Conservation (phyloP, 1,139 yeast species). For the Ogataea hybrid region DNA sequence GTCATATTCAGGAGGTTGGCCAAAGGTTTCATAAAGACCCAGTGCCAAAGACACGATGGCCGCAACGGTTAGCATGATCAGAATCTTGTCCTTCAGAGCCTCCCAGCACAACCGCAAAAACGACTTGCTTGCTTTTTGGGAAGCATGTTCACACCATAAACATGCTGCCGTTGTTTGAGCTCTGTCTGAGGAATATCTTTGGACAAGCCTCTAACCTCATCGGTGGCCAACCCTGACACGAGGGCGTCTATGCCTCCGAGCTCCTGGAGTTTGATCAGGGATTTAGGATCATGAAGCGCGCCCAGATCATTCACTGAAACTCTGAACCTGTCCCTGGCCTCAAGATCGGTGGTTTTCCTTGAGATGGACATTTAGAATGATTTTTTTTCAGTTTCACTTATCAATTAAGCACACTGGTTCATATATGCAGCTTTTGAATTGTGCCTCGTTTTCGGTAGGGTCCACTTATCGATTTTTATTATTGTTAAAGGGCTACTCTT, state of each 20-base stretch:
- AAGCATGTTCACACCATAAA: slow-evolving; percentile 66
- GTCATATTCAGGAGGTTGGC: slow-evolving; percentile 75
- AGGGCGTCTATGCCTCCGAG: slow-evolving; percentile 43
- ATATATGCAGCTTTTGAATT: background rate
- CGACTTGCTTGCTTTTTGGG: slow-evolving; percentile 71
- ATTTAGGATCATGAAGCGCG: slow-evolving; percentile 54
- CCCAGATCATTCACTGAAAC: slow-evolving; percentile 34
- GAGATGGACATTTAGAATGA: slow-evolving; percentile 5
- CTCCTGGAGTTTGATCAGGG: slow-evolving; percentile 38
- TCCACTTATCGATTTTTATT: slow-evolving; percentile 2
- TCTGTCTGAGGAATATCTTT: slow-evolving; percentile 30
- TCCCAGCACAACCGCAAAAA: slow-evolving; percentile 70
- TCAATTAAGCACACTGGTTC: background rate
- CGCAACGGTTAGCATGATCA: slow-evolving; percentile 78
- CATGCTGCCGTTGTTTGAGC: slow-evolving; percentile 36
- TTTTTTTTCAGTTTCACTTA: background rate
- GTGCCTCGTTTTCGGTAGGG: slow-evolving; percentile 7
- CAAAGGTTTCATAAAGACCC: slow-evolving; percentile 91
- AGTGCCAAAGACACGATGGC: slow-evolving; percentile 87
- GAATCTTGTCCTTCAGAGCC: slow-evolving; percentile 88
- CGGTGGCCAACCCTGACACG: slow-evolving; percentile 38
- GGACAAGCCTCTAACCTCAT: slow-evolving; percentile 44
- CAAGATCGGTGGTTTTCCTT: slow-evolving; percentile 14
- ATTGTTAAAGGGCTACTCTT: background rate
- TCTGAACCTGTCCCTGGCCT: slow-evolving; percentile 12